Percentiles rank a stretch among this genome's conserved stretches.
phyloP scores from a whole-genome alignment of 305 asterid genomes.

The Fraxinus latifolia region DNA sequence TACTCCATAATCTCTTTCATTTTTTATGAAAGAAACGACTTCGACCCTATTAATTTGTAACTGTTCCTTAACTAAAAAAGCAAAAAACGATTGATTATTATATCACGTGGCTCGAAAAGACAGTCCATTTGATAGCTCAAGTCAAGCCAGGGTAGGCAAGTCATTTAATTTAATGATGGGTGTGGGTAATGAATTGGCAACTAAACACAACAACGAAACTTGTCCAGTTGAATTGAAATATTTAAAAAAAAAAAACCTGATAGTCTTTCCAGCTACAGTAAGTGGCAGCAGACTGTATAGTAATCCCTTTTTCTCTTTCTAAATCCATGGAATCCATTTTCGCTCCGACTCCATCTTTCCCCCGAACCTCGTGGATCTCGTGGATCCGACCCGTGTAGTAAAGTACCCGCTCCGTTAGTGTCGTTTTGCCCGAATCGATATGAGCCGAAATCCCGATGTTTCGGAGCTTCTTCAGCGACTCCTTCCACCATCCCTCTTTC shows the following conservation, averaged over 20 bases:
- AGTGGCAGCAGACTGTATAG: conserved; percentile 96
- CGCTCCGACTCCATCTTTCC: conserved; percentile 96
- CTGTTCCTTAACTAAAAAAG: not conserved
- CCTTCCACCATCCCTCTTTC: conserved; percentile 78
- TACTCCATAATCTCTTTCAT: not conserved
- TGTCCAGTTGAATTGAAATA: not conserved
- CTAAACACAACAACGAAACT: not conserved
- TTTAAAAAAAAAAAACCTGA: conserved; percentile 43
- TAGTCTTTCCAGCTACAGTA: conserved; percentile 87
- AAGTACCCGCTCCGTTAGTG: conserved; percentile 86
- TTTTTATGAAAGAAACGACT: not conserved
- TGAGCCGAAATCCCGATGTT: conserved; percentile 97
- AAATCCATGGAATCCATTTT: conserved; percentile 99
- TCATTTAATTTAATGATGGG: not conserved
- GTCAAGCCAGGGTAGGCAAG: not conserved
- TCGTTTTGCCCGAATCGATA: conserved; percentile 93
- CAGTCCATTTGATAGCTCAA: not conserved
- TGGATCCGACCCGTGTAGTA: conserved; percentile 94
- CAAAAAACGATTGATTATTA: not conserved
- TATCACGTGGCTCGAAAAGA: not conserved
- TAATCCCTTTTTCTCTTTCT: conserved; percentile 98
- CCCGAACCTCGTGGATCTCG: conserved; percentile 93
- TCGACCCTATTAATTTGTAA: not conserved
- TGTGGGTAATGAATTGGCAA: not conserved
- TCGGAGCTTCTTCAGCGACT: conserved; percentile 68